phyloP scores from a whole-genome alignment of 768 basidiomycete species.

The Tylopilus sp. region DNA sequence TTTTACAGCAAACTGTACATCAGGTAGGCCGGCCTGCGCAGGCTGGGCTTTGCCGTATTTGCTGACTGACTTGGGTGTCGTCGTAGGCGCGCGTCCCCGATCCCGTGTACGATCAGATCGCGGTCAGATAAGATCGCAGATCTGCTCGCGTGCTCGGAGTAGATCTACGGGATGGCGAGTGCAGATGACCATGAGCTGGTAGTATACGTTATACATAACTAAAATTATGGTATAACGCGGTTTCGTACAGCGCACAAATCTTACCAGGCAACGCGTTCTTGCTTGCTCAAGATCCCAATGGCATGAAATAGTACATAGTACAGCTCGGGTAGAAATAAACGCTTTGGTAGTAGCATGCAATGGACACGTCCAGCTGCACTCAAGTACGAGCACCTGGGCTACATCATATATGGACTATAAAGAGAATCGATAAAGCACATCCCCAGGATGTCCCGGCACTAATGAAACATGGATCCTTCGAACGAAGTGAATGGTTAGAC shows the following conservation, averaged over 20 bases:
- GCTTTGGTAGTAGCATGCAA: neutral
- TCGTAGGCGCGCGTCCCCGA: neutral
- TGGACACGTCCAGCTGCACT: neutral
- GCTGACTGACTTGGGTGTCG: neutral
- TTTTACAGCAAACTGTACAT: neutral
- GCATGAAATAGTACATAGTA: neutral
- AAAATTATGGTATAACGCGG: too few species aligned
- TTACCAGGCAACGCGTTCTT: too few species aligned
- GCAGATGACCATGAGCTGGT: too few species aligned
- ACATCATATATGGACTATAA: neutral
- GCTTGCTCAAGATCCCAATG: too few species aligned
- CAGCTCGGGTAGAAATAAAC: neutral
- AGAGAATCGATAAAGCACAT: neutral
- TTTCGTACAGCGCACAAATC: too few species aligned
- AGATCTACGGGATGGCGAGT: too few species aligned
- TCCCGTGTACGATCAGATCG: neutral
- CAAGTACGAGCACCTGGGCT: neutral
- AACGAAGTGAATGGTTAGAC: neutral
- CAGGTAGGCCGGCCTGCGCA: neutral
- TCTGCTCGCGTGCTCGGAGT: neutral
- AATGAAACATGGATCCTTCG: neutral
- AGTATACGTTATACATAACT: too few species aligned
- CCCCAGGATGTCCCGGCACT: neutral
- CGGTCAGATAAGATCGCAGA: neutral
- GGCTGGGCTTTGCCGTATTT: neutral